Percentiles rank a stretch among this genome's conserved stretches.
These are phyloP conservation scores for Leptographium radiaticola DNA, from an alignment of 2,329 filamentous ascomycete species.

Conservation along the genomic window DNA sequence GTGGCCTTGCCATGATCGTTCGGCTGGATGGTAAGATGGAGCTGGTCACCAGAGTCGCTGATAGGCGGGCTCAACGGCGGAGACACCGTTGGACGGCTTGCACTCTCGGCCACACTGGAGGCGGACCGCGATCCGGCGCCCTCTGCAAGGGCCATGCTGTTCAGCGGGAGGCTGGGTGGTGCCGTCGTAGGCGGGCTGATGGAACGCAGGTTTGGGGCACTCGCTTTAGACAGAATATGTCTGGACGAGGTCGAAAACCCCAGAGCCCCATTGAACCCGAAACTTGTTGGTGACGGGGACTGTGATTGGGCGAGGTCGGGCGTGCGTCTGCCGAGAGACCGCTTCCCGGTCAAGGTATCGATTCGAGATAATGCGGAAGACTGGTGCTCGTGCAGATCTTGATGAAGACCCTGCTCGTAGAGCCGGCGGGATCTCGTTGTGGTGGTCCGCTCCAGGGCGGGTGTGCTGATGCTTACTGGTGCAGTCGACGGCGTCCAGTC, in stretches of 20 bases:
- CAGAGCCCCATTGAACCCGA: constrained; percentile 29
- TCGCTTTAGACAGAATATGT: constrained; percentile 39
- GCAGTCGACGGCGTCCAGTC: constrained; percentile 21
- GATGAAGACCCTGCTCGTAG: constrained; percentile 71
- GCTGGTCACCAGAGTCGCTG: constrained; percentile 57
- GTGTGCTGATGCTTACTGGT: constrained; percentile 8
- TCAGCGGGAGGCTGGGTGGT: constrained; percentile 18
- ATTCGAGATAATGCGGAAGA: constrained; percentile 63
- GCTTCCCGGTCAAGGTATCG: constrained; percentile 61
- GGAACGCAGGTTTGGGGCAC: constrained; percentile 55
- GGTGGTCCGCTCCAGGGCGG: constrained; percentile 40
- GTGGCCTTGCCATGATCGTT: constrained; percentile 74
- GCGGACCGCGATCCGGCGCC: constrained; percentile 11
- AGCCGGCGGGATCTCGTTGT: constrained; percentile 60
- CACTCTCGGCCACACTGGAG: constrained; percentile 23
- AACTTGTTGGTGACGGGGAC: constrained; percentile 31
- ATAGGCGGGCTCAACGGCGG: constrained; percentile 55
- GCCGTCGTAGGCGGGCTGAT: constrained; percentile 34
- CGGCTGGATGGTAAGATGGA: constrained; percentile 53
- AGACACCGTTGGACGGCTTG: constrained; percentile 15
- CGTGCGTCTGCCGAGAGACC: constrained; percentile 35
- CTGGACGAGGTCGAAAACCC: constrained; percentile 14
- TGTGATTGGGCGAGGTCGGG: constrained; percentile 32
- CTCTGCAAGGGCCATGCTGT: constrained; percentile 17
- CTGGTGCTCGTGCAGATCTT: constrained; percentile 71